Evolutionary conservation across 805 yeast species (phyloP), one percentile per base, ranked within the genome.

Genomic region (Candida oleophila): DNA sequence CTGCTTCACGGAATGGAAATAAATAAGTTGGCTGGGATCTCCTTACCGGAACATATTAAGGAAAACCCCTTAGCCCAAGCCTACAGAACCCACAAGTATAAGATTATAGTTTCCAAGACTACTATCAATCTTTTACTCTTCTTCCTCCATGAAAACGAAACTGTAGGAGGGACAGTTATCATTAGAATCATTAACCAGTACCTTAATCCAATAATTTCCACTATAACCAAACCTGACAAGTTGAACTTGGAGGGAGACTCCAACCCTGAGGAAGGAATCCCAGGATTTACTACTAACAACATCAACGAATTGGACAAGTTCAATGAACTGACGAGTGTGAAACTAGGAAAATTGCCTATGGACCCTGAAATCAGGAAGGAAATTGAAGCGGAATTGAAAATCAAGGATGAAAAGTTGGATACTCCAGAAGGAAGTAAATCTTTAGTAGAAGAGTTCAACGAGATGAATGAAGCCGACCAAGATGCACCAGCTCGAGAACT

Each of bases 101-200:
- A 80, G 45, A 74, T 92, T 7, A 78, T 80, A 38, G 82, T 92
- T 40, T 85, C 96, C 12, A 83, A 87, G 52, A 90, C 97, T 1
- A 82, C 96, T 3, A 76, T 92, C 59, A 94, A 90, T 61, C 69
- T 92, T 55, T 76, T 94, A 52, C 73, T 94, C 45, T 88, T 89
- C 61, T 92, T 90, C 55, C 67, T 94, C 45, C 96, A 89, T 62
- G 97, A 92, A 60, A 89, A 90, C 62, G 97, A 90, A 65, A 85
- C 86, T 8, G 83, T 84, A 45, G 98, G 98, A 38, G 98, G 98
- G 2, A 85, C 91, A 2, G 79, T 92, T 34, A 74, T 92, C 45
- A 88, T 94, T 41, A 74, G 97, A 55, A 77, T 89, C 42, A 83
- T 94, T 51, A 94, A 94, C 69, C 91, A 89, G 66, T 82, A 89